Base-by-base conservation (phyloP, 2,329 filamentous ascomycete species). In the Thermothelomyces thermophilus region DNA sequence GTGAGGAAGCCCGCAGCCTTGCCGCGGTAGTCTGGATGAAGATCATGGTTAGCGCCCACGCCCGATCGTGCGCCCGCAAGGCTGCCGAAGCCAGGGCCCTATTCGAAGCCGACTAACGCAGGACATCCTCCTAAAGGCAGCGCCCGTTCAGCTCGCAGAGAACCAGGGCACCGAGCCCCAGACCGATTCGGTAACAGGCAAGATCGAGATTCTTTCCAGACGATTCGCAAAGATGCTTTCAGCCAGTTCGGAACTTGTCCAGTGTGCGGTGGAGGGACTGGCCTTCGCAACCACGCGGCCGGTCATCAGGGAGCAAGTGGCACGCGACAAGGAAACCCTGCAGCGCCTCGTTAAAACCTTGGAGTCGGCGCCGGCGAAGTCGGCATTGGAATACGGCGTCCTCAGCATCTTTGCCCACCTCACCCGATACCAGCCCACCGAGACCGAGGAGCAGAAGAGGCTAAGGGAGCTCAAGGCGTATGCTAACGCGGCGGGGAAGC, bases 401-500 rank as follows among this genome's bases (percentile, higher is more conserved):
- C 74, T 98, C 35, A 95, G 86, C 63, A 86, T 96, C 48, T 78
- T 97, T 57, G 74, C 82, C 48, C 96, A 97, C 63, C 72, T 98
- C 45, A 95, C 89, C 13, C 76, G 79, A 26, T 97, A 95, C 64
- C 77, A 80, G 35, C 90, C 90, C 6, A 73, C 74, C 7, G 74
- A 90, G 35, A 84, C 88, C 0, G 91, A 96, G 56, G 93, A 98
- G 67, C 86, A 96, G 61, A 93, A 91, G 70, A 89, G 87, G 62
- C 88, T 98, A 71, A 80, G 80, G 5, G 87, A 98, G 65, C 77
- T 98, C 39, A 96, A 95, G 71, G 88, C 90, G 2, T 98, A 97
- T 61, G 93, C 93, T 13, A 88, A 95, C 63, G 86, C 89, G 0
- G 83, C 83, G 5, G 90, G 88, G 61, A 79, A 80, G 53, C 64